Conservation (phyloP, 2,329 filamentous ascomycete genomes). For the Nemania diffusa region DNA sequence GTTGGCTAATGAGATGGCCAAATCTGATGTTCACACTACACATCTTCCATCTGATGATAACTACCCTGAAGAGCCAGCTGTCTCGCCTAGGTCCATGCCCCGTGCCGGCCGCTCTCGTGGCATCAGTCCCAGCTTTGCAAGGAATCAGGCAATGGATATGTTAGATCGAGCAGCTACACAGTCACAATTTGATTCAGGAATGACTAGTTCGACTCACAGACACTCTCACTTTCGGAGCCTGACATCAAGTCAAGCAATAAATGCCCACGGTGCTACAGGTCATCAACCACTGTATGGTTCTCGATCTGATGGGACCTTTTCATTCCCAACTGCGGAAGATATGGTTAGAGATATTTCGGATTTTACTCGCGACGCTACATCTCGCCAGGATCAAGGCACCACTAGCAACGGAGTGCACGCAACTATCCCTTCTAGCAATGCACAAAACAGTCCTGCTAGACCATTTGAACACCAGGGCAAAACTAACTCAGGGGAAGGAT, state of each 20-base stretch:
- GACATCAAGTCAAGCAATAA: not conserved
- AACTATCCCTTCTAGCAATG: not conserved
- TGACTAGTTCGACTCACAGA: not conserved
- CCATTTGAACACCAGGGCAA: not conserved
- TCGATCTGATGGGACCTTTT: not conserved
- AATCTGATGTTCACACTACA: not conserved
- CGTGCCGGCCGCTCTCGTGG: not conserved
- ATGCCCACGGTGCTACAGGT: not conserved
- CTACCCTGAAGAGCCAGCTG: not conserved
- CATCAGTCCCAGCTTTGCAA: not conserved
- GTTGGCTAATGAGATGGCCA: not conserved
- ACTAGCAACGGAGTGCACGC: not conserved
- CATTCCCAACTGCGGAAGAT: not conserved
- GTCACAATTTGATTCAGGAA: not conserved
- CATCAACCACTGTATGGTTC: not conserved
- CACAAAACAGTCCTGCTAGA: not conserved
- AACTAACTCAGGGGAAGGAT: not conserved
- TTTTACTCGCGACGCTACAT: not conserved
- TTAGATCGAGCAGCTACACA: constrained; percentile 6
- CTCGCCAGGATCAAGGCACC: not conserved
- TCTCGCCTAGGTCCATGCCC: not conserved
- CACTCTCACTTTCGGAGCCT: not conserved
- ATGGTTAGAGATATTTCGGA: not conserved
- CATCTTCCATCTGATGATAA: not conserved
- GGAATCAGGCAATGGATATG: not conserved